These are phyloP conservation scores for Thelephora ganbajun DNA, from an alignment of 768 basidiomycete species.

Conservation along the genomic window DNA sequence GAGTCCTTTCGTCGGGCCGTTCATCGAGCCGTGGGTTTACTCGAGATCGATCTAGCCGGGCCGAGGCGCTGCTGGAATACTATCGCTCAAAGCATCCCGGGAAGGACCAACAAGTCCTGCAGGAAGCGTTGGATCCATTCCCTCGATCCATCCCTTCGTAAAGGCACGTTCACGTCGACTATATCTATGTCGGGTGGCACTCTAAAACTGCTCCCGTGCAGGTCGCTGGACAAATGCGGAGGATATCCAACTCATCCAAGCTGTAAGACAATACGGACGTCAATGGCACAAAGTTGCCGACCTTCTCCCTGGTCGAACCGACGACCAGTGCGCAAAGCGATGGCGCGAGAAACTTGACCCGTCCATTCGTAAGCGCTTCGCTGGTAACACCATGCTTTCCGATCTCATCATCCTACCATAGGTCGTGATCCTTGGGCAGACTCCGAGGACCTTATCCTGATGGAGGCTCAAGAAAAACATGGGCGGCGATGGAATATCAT, in stretches of 20 bases:
- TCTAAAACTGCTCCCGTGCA: not conserved
- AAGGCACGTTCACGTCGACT: not conserved
- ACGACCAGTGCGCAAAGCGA: conserved; percentile 7
- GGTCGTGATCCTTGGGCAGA: not conserved
- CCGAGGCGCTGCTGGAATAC: too few relatives aligned
- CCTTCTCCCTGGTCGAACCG: conserved; percentile 6
- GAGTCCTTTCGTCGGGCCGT: not conserved
- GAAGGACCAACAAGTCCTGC: conserved; percentile 3
- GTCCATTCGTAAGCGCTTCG: not conserved
- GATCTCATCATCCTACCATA: not conserved
- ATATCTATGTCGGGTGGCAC: not conserved
- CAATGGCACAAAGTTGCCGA: conserved; percentile 8
- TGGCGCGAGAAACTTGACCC: conserved; percentile 2
- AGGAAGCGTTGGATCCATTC: conserved; percentile 5
- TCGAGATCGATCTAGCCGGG: too few relatives aligned
- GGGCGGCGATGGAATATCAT: not conserved
- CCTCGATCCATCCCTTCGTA: conserved; percentile 7
- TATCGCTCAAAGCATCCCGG: not conserved
- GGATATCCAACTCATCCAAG: conserved; percentile 4
- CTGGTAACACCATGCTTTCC: not conserved
- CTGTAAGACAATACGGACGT: conserved; percentile 2
- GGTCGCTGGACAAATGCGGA: conserved; percentile 6
- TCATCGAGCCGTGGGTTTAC: too few relatives aligned
- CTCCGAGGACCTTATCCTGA: not conserved
- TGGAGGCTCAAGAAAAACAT: not conserved